Base-by-base conservation (phyloP, 768 basidiomycete species). In the Lactarius sanguifluus region DNA sequence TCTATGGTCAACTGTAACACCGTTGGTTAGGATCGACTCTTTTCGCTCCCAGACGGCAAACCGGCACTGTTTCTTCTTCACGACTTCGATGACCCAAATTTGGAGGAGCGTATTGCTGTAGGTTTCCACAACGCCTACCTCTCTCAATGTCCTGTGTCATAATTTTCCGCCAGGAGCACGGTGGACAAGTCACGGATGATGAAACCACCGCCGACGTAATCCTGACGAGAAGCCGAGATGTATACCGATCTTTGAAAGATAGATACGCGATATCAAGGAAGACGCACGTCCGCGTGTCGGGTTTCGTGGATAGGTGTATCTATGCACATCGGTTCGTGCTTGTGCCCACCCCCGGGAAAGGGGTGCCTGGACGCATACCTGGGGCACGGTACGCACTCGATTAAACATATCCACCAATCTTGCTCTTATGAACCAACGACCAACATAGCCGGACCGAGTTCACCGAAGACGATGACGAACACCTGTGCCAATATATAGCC, bases 41-140 rank as follows among this genome's bases (percentile, higher is more conserved):
- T 66, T 50, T 62, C 55, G 10, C 65, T 66, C 16, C 61, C 65
- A 38, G 50, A 34, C 2, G 65, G 57, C 2, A 25, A 58, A 4
- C 57, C 61, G 2, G 65, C 50, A 1, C 25, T 23, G n/a, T 66
- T 66, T 25, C 20, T 59, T 45, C 50, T 66, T 58, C 32, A 66
- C 25, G n/a, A 43, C 8, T 62, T 66, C 36, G 47, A 66, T n/a
- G 58, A 54, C 13, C 30, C 15, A 18, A 18, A 58, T 65, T 32
- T 64, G 41, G 28, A 16, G 10, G 52, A 32, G 2, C 54, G 34
- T 12, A 40, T 67, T 30, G 7, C 71, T 82, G 66, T 67, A 38
- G 56, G 66, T 56, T 23, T 10, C 20, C 3, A 20, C 34, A 5
- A 12, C 12, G 47, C 1, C 62, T 57, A 36, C 59, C 16, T 50